Percentiles rank a stretch among this genome's conserved stretches.
Evolutionary conservation across 2,329 filamentous ascomycete species (phyloP).

Genomic region (Arthroderma uncinatum): DNA sequence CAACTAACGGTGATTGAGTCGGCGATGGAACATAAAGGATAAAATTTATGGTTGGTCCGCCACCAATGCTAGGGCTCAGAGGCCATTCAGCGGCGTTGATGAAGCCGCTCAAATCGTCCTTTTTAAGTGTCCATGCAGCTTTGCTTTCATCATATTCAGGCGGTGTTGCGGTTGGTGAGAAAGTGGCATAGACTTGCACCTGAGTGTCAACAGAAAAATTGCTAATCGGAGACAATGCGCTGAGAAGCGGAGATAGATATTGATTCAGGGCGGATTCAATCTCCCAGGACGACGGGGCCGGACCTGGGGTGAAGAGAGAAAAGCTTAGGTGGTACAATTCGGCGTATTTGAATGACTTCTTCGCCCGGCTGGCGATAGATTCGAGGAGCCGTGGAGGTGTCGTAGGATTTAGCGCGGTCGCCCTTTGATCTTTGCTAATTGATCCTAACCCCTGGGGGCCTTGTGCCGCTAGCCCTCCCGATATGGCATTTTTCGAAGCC

Average conservation of each 20-base stretch:
- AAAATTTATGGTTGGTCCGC: constrained; percentile 90
- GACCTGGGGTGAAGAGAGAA: constrained; percentile 76
- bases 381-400: constrained; percentile 41
- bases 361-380: constrained; percentile 58
- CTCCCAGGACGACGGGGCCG: constrained; percentile 76
- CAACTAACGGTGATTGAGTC: constrained; percentile 47
- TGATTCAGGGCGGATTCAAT: constrained; percentile 69
- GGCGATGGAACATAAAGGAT: constrained; percentile 78
- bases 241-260: constrained; percentile 71
- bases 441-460: constrained; percentile 20
- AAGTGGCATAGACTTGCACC: constrained; percentile 77
- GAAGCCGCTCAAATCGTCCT: constrained; percentile 83
- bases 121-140: constrained; percentile 59
- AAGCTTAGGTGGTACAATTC: constrained; percentile 93
- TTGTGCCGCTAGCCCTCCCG: constrained; percentile 27
- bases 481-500: constrained; percentile 35
- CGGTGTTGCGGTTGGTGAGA: constrained; percentile 50
- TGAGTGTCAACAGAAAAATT: constrained; percentile 96
- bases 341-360: constrained; percentile 78
- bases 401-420: constrained; percentile 26
- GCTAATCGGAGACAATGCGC: constrained; percentile 70
- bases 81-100: constrained; percentile 99
- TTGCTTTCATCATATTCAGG: constrained; percentile 44
- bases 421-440: constrained; percentile 21
- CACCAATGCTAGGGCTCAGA: constrained; percentile 82